Base-by-base conservation (phyloP, 2,329 filamentous ascomycete genomes). In the Colletotrichum neosansevieriae region DNA sequence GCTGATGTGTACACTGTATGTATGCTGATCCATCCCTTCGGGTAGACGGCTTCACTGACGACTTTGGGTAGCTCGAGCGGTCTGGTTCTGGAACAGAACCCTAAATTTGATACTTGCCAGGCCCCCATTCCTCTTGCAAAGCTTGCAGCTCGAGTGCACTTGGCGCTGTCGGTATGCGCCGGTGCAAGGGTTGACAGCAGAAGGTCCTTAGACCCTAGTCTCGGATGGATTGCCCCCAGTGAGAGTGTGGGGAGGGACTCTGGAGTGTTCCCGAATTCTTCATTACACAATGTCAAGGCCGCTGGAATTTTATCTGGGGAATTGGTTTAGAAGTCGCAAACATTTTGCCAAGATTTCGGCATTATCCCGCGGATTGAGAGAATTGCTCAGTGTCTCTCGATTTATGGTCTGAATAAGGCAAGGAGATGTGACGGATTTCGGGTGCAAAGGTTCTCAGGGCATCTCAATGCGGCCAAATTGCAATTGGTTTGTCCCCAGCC, bases 81-180 rank as follows among this genome's bases (percentile, higher is more conserved):
- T 45, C 21, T 32, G 29, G 44, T 21, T 45, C 21, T 32, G 29
- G 34, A 42, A 21, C 34, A 36, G 29, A 40, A 29, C 61, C 49
- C 49, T 61, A 61, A 57, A 62, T 57, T 57, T 45, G 62, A 63
- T 13, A 32, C 29, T n/a, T n/a, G n/a, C n/a, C n/a, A 17, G 19
- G 15, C 29, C 13, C 29, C 38, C 29, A 15, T 17, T 42, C 38
- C 38, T 40, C 34, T 44, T 42, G 34, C 12, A 6, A 36, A 13
- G 24, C 13, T 15, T 58, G 45, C 61, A 49, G 42, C 42, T 13
- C 44, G 9, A 36, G 44, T 32, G 36, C 29, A 9, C 57, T 38
- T 38, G 32, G 58, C 62, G 54, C 21, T 60, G 54, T 44, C 66
- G 61, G 66, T 17, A 38, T 42, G 53, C 60, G 60, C 45, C 45